Base-by-base conservation (phyloP, 768 basidiomycete species). In the Rhodosporidiobolus sp. region DNA sequence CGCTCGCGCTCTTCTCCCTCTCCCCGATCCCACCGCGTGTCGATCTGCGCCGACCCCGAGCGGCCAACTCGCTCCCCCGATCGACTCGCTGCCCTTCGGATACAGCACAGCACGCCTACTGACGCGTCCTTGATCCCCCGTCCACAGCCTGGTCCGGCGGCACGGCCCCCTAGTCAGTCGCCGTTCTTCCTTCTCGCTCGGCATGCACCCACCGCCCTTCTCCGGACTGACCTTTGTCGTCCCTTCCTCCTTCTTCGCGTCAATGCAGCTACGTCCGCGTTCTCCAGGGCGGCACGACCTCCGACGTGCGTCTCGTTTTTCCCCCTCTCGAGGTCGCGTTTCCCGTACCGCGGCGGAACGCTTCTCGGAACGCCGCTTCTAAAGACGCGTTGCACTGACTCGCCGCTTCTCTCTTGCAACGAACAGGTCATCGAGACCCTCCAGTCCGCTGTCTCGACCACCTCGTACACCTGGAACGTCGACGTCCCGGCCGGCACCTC, bases 391-490 rank as follows among this genome's bases (percentile, higher is more conserved):
- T n/a, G n/a, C n/a, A n/a, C n/a, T n/a, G n/a, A n/a, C n/a, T n/a
- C n/a, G n/a, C n/a, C 32, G 30, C 16, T 3, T 56, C 43, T 46
- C 30, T 26, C 20, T 20, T 46, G 19, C 50, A 11, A 48, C 30
- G 6, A 20, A 28, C n/a, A 70, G 57, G 69, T 68, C 53, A 32
- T 72, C 52, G 71, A 72, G 62, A 72, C 71, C 34, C 62, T 72
- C 71, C 50, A 43, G 28, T 38, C 63, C 32, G 45, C 16, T 45
- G 30, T 52, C n/a, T 19, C 8, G n/a, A 34, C 16, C 34, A 63
- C 48, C 55, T 64, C 66, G 55, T 72, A 72, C 71, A 60, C 71
- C 56, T 72, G 71, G 70, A 64, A 59, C 66, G 71, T 72, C 53
- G 38, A 72, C 66, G 28, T 59, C 28, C 19, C 66, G 11, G 71